Conservation (phyloP, 768 basidiomycete species). For the Zangia roseola region DNA sequence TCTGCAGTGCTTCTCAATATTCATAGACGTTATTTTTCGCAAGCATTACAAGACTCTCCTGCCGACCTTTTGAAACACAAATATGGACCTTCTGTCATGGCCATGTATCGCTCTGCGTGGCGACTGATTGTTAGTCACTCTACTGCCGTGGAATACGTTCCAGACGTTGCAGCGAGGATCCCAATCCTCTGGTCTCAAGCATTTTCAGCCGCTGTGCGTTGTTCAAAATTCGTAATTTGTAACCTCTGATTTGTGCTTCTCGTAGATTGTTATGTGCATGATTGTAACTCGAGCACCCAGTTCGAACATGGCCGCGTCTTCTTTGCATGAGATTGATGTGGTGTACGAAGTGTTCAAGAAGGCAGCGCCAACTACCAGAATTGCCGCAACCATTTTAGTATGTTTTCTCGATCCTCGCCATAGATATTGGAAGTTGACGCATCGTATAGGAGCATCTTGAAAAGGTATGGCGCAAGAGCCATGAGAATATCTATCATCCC, state of each 20-base stretch:
- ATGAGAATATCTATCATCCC: slow-evolving; percentile 37
- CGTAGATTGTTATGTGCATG: slow-evolving; percentile 59
- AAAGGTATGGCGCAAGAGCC: slow-evolving; percentile 43
- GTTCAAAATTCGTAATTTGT: neutral
- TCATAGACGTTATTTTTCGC: slow-evolving; percentile 67
- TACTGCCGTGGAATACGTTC: slow-evolving; percentile 40
- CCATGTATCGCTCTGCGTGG: slow-evolving; percentile 73
- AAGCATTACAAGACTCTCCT: slow-evolving; percentile 60
- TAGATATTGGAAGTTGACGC: neutral
- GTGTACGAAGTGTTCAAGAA: slow-evolving; percentile 46
- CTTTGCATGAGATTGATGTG: slow-evolving; percentile 48
- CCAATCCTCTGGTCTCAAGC: slow-evolving; percentile 64
- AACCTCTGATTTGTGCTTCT: neutral
- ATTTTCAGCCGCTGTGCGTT: slow-evolving; percentile 61
- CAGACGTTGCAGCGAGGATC: slow-evolving; percentile 44
- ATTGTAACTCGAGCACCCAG: slow-evolving; percentile 49
- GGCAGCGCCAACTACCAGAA: slow-evolving; percentile 42
- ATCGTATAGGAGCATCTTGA: slow-evolving; percentile 39
- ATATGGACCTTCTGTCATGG: slow-evolving; percentile 68
- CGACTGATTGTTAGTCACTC: slow-evolving; percentile 52
- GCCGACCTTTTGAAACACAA: slow-evolving; percentile 56
- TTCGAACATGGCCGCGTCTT: slow-evolving; percentile 46
- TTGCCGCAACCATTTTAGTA: slow-evolving; percentile 48
- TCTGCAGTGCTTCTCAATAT: slow-evolving; percentile 58
- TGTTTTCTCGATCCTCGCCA: slow-evolving; percentile 9